Percentiles rank a stretch among this genome's conserved stretches.
These are phyloP conservation scores for Lyophyllum semitale DNA, from an alignment of 768 basidiomycete genomes.

Conservation along the genomic window DNA sequence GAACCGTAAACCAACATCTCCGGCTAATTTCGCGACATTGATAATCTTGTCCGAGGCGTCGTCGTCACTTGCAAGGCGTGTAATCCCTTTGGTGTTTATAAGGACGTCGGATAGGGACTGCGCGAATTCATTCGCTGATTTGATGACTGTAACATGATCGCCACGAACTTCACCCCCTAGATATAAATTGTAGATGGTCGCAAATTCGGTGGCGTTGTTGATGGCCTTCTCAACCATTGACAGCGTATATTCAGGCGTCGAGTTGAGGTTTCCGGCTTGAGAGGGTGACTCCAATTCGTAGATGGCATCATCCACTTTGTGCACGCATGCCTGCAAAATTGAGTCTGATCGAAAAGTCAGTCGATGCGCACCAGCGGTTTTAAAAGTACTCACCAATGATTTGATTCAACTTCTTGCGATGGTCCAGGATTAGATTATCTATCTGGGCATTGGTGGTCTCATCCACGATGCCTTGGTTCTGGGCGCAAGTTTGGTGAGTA, in stretches of 20 bases:
- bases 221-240: slow-evolving; percentile 98
- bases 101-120: slow-evolving; percentile 92
- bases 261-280: slow-evolving; percentile 91
- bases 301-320: slow-evolving; percentile 95
- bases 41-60: slow-evolving; percentile 92
- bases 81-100: slow-evolving; percentile 93
- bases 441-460: slow-evolving; percentile 96
- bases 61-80: slow-evolving; percentile 87
- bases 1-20: slow-evolving; percentile 86
- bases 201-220: slow-evolving; percentile 95
- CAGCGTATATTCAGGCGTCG: slow-evolving; percentile 97
- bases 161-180: slow-evolving; percentile 86
- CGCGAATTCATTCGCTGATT: slow-evolving; percentile 94
- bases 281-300: slow-evolving; percentile 97
- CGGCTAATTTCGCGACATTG: slow-evolving; percentile 78
- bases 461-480: slow-evolving; percentile 85
- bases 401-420: slow-evolving; percentile 95
- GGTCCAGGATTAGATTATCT: slow-evolving; percentile 93
- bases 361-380: neutral
- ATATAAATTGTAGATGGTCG: slow-evolving; percentile 90
- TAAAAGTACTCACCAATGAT: slow-evolving; percentile 73
- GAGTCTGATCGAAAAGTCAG: slow-evolving; percentile 65
- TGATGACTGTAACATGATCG: slow-evolving; percentile 97
- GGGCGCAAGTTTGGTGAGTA: slow-evolving; percentile 22
- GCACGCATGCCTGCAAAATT: slow-evolving; percentile 93